phyloP scores from a whole-genome alignment of 768 basidiomycete species.

The Leccinum variicolor region DNA sequence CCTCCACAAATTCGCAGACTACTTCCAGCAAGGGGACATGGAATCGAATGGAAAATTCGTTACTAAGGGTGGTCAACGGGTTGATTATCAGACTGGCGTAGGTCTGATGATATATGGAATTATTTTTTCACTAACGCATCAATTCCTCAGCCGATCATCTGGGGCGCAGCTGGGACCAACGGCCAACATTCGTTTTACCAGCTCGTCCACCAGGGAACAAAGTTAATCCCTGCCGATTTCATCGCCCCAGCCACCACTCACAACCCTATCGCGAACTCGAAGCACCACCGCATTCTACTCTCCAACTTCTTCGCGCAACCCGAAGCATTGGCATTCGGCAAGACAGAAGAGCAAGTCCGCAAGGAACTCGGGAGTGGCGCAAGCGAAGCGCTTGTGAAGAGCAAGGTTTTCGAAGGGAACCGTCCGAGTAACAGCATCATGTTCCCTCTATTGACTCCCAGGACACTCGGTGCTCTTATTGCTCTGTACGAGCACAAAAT shows the following conservation, averaged over 20 bases:
- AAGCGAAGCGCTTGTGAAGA: conserved; percentile 86
- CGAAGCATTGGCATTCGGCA: conserved; percentile 96
- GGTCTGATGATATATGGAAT: conserved; percentile 25
- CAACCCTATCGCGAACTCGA: conserved; percentile 83
- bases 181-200: conserved; percentile 99
- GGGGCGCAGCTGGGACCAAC: conserved; percentile 98
- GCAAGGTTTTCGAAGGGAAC: conserved; percentile 98
- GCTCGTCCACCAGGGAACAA: conserved; percentile 92
- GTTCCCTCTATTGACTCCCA: conserved; percentile 90
- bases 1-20: conserved; percentile 98
- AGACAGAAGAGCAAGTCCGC: conserved; percentile 85
- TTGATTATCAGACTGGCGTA: conserved; percentile 96
- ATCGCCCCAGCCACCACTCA: conserved; percentile 85
- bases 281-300: conserved; percentile 96
- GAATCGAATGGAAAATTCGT: conserved; percentile 98
- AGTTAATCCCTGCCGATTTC: conserved; percentile 90
- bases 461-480: conserved; percentile 83
- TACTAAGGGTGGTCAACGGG: conserved; percentile 90
- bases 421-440: conserved; percentile 94
- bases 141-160: conserved; percentile 81
- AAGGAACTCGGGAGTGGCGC: conserved; percentile 66
- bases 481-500: conserved; percentile 98
- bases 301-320: conserved; percentile 99
- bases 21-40: conserved; percentile 99
- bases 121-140: not conserved